Base-by-base conservation (phyloP, 2,329 filamentous ascomycete species). In the Cladophialophora psammophila region DNA sequence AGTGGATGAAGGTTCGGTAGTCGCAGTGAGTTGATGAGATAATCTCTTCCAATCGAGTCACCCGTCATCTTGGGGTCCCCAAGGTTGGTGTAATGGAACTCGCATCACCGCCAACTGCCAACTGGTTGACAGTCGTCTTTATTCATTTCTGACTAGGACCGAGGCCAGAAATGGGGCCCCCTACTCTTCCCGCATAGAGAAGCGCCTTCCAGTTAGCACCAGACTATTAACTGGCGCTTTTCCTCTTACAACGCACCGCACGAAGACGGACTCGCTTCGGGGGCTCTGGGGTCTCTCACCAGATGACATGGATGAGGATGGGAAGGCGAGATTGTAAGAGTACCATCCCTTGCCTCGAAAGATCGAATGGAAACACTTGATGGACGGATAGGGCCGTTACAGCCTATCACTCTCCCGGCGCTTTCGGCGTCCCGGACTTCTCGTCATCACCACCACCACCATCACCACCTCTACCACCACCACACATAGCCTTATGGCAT, bases 351-450 rank as follows among this genome's bases (percentile, higher is more conserved):
- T 38, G 48, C 18, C n/a, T 45, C 48, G 54, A 15, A 65, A 56
- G 40, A 60, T 40, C 26, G 34, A 60, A 32, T 60, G 45, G 45
- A 50, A 50, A 10, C 10, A 20, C 45, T 20, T 50, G 45, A 50
- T n/a, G 10, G 18, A 50, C 6, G 10, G 45, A 50, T 26, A 50
- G 20, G 18, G 45, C 45, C 10, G 12, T 50, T 50, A 20, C 45
- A 20, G 18, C 45, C 18, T 50, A 7, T 50, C 20, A 20, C 26
- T 50, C 18, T 13, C 26, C 18, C 9, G 45, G 18, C 26, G 6
- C 18, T 26, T 12, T 50, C 8, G 45, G 18, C 10, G 10, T 50
- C 18, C 12, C 45, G 18, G 7, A 50, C 26, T 26, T 20, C 20
- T 20, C 18, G 26, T 26, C 26, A 26, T 8, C 45, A 9, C 45